phyloP scores from a whole-genome alignment of 1,139 yeast genomes.

The Ogataea hybrid region DNA sequence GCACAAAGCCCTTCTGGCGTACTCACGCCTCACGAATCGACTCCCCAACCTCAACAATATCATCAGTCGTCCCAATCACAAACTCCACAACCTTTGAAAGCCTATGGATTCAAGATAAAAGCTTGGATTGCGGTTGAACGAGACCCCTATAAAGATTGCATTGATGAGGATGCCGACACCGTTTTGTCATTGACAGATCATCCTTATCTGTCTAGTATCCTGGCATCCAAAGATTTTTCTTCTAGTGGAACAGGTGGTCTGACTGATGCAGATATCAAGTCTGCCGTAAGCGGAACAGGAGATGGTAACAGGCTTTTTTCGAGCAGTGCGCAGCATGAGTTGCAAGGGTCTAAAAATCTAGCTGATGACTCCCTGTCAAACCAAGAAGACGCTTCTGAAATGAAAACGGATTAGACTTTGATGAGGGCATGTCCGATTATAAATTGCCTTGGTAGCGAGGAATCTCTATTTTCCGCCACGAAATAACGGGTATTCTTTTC shows the following conservation, averaged over 20 bases:
- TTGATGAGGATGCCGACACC: slow-evolving; percentile 35
- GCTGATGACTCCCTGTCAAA: neutral
- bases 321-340: slow-evolving; percentile 30
- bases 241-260: slow-evolving; percentile 33
- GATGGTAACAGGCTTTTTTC: slow-evolving; percentile 41
- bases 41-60: slow-evolving; percentile 32
- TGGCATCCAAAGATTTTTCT: slow-evolving; percentile 9
- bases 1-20: slow-evolving; percentile 21
- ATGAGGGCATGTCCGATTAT: neutral
- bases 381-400: neutral
- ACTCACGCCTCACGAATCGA: slow-evolving; percentile 24
- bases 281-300: slow-evolving; percentile 59
- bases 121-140: slow-evolving; percentile 42
- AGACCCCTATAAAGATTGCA: slow-evolving; percentile 33
- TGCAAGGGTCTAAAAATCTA: slow-evolving; percentile 12
- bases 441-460: neutral
- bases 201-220: slow-evolving; percentile 8
- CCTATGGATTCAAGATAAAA: slow-evolving; percentile 38
- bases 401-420: too few species aligned
- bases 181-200: slow-evolving; percentile 13
- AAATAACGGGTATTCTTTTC: too few species aligned
- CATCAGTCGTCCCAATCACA: slow-evolving; percentile 18
- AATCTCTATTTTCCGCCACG: neutral
- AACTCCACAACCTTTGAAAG: slow-evolving; percentile 24
- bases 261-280: slow-evolving; percentile 58